Conservation (phyloP, 2,329 filamentous ascomycete species). For the Hirsutella minnesotensis region DNA sequence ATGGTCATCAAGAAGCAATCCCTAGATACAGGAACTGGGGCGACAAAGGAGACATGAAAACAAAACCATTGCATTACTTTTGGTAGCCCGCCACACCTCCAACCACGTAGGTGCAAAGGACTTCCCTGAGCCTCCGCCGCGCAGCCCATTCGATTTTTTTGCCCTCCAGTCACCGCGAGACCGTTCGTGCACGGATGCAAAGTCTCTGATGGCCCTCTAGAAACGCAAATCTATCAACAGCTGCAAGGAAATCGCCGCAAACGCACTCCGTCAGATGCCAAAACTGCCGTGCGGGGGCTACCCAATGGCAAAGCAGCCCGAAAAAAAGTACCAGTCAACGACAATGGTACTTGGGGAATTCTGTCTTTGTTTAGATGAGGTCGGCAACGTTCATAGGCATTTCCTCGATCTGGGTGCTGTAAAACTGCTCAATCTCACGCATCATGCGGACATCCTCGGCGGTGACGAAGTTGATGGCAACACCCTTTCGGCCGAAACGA, state of each 20-base stretch:
- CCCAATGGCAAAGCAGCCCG: conserved; percentile 10
- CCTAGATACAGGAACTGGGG: conserved; percentile 22
- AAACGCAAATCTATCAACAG: conserved; percentile 29
- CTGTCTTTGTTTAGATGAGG: conserved; percentile 47
- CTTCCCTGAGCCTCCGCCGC: conserved; percentile 25
- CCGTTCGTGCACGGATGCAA: conserved; percentile 11
- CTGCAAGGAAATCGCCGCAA: conserved; percentile 20
- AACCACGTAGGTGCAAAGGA: conserved; percentile 24
- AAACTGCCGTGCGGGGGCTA: conserved; percentile 13
- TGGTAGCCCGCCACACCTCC: conserved; percentile 26
- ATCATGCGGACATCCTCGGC: conserved; percentile 99
- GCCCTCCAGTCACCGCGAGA: conserved; percentile 18
- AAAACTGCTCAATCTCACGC: conserved; percentile 99
- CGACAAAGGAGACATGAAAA: conserved; percentile 21
- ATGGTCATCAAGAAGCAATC: conserved; percentile 21
- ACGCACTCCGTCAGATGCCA: conserved; percentile 16
- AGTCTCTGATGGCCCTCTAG: conserved; percentile 20
- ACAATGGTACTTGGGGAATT: conserved; percentile 1
- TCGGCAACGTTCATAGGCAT: conserved; percentile 94
- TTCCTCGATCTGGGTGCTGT: conserved; percentile 99
- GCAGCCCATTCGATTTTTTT: conserved; percentile 19
- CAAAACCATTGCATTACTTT: conserved; percentile 29
- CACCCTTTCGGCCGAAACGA: conserved; percentile 99
- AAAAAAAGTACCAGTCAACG: conserved; percentile 11
- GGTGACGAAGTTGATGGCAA: conserved; percentile 99